These are phyloP conservation scores for Komagataea norvegica DNA, from an alignment of 1,139 yeast genomes.

Conservation along the genomic window DNA sequence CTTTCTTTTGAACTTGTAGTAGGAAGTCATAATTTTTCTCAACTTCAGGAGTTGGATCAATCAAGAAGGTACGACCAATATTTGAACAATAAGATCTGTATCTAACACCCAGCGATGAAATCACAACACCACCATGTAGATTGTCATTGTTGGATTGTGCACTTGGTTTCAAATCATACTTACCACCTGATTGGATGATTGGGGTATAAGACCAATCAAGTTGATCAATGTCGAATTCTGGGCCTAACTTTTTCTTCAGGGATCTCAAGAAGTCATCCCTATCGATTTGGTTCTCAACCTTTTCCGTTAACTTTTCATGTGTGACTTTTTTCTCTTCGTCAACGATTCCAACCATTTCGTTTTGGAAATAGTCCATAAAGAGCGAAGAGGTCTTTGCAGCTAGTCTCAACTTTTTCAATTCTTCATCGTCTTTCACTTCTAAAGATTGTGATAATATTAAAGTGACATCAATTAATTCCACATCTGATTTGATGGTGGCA, in stretches of 20 bases:
- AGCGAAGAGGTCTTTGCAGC: conserved; percentile 80
- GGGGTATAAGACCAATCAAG: conserved; percentile 96
- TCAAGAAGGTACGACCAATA: conserved; percentile 80
- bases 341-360: conserved; percentile 81
- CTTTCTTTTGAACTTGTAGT: conserved; percentile 60
- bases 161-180: conserved; percentile 79
- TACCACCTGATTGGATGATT: conserved; percentile 83
- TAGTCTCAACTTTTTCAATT: conserved; percentile 55
- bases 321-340: conserved; percentile 81
- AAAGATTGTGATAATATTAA: conserved; percentile 52
- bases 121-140: conserved; percentile 72
- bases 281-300: conserved; percentile 77
- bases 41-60: conserved; percentile 81
- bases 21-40: conserved; percentile 77
- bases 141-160: conserved; percentile 69
- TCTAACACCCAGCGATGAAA: conserved; percentile 81
- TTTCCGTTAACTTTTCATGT: conserved; percentile 69
- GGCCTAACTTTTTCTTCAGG: conserved; percentile 47
- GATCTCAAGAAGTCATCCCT: conserved; percentile 58
- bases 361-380: conserved; percentile 79
- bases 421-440: conserved; percentile 79
- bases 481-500: conserved; percentile 35
- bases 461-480: conserved; percentile 53
- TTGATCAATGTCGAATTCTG: conserved; percentile 67
- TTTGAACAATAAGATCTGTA: conserved; percentile 89